Evolutionary conservation across 345 rosid species (phyloP).

Genomic region (Noccaea bulbosa): DNA sequence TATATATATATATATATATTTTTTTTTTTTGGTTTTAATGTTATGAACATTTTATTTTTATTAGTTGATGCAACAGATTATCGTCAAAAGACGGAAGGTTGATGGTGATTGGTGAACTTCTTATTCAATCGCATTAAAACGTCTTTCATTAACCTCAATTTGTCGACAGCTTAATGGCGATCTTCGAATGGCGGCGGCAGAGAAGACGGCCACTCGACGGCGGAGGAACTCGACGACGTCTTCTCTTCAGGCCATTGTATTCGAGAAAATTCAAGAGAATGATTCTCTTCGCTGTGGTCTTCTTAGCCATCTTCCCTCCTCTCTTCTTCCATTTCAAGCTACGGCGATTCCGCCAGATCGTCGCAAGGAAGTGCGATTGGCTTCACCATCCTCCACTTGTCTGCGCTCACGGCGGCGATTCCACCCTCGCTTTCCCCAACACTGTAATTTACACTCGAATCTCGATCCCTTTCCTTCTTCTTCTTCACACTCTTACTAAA

Average conservation of each 20-base stretch:
- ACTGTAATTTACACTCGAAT: constrained; percentile 50
- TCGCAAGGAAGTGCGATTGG: constrained; percentile 69
- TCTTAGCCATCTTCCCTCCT: constrained; percentile 79
- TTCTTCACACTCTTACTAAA: constrained; percentile 15
- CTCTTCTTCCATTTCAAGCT: constrained; percentile 85
- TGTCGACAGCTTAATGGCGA: constrained; percentile 34
- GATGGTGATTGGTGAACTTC: constrained; percentile 15
- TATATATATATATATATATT: too few species aligned
- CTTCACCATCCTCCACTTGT: constrained; percentile 84
- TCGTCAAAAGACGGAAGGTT: background rate
- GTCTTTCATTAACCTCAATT: background rate
- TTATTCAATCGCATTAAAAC: background rate
- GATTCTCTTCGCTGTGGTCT: constrained; percentile 58
- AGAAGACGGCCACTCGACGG: constrained; percentile 43
- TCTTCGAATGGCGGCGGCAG: constrained; percentile 44
- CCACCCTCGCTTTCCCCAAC: constrained; percentile 77
- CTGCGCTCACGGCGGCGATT: constrained; percentile 99
- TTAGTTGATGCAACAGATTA: background rate
- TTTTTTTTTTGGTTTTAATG: too few species aligned
- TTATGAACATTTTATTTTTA: too few species aligned
- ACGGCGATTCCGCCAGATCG: constrained; percentile 67
- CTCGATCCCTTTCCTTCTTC: constrained; percentile 29
- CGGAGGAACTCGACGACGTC: constrained; percentile 40
- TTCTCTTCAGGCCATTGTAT: constrained; percentile 37
- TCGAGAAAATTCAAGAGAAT: constrained; percentile 51